A percentile compares a stretch with the other conserved stretches of the same genome.
These are phyloP conservation scores for Beauveria varroae DNA, from an alignment of 2,329 filamentous ascomycete species.

Conservation along the genomic window DNA sequence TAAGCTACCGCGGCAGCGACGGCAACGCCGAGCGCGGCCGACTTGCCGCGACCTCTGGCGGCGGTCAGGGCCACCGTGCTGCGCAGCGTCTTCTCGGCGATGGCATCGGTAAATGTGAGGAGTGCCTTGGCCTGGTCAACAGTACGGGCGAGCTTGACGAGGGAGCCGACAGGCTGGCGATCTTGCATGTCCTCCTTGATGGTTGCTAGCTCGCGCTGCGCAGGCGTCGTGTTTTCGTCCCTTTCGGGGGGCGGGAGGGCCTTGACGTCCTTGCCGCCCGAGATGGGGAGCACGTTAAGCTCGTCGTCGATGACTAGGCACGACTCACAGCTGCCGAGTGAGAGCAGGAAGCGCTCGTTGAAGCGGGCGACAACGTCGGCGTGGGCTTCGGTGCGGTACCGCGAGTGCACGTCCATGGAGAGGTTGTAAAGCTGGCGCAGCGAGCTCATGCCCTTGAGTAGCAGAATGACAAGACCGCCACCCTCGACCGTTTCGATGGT, in stretches of 20 bases:
- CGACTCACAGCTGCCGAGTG: slow-evolving; percentile 86
- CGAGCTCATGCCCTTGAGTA: slow-evolving; percentile 94
- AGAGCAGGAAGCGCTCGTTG: slow-evolving; percentile 95
- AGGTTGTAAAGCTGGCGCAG: slow-evolving; percentile 95
- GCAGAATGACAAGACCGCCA: slow-evolving; percentile 79
- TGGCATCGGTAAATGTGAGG: slow-evolving; percentile 93
- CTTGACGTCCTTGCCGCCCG: slow-evolving; percentile 84
- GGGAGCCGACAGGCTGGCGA: slow-evolving; percentile 74
- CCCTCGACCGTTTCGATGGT: slow-evolving; percentile 98
- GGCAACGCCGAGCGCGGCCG: slow-evolving; percentile 87
- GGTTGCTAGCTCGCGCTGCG: slow-evolving; percentile 68
- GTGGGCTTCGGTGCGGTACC: slow-evolving; percentile 94
- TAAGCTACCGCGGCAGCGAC: slow-evolving; percentile 91
- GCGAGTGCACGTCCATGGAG: slow-evolving; percentile 95
- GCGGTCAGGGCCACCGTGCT: slow-evolving; percentile 93
- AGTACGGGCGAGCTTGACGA: slow-evolving; percentile 80
- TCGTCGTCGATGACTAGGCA: slow-evolving; percentile 97
- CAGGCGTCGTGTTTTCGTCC: slow-evolving; percentile 63
- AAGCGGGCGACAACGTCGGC: slow-evolving; percentile 91
- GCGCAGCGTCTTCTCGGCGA: slow-evolving; percentile 88
- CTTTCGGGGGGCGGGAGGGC: slow-evolving; percentile 68
- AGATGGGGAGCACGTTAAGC: slow-evolving; percentile 93
- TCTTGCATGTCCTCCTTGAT: slow-evolving; percentile 86
- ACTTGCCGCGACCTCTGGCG: slow-evolving; percentile 92
- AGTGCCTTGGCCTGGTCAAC: slow-evolving; percentile 94